Percentiles rank a stretch among this genome's conserved stretches.
Conservation (phyloP, 2,329 filamentous ascomycete genomes). For the Beauveria scarabaeidicola region DNA sequence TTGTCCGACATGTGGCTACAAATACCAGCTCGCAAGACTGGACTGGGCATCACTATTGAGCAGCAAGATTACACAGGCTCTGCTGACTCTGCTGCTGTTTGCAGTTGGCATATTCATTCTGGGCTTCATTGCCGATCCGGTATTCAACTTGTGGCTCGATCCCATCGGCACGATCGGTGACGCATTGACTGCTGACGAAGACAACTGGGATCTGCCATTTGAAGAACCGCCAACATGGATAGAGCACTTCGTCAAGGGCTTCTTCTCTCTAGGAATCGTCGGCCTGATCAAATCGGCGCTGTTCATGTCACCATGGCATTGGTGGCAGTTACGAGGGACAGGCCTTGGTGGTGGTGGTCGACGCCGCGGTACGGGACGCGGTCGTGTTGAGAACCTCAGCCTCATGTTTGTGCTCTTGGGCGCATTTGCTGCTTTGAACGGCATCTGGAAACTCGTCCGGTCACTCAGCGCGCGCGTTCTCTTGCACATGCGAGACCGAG, state of each 20-base stretch:
- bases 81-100: slow-evolving; percentile 65
- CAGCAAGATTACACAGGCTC: slow-evolving; percentile 57
- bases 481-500: slow-evolving; percentile 66
- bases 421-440: slow-evolving; percentile 71
- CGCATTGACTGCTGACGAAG: slow-evolving; percentile 35
- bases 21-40: slow-evolving; percentile 70
- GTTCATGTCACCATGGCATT: slow-evolving; percentile 65
- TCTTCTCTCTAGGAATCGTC: slow-evolving; percentile 80
- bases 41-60: slow-evolving; percentile 63
- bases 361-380: slow-evolving; percentile 59
- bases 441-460: slow-evolving; percentile 74
- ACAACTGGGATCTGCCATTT: slow-evolving; percentile 28
- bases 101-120: slow-evolving; percentile 67
- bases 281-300: slow-evolving; percentile 77
- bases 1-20: slow-evolving; percentile 81
- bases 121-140: slow-evolving; percentile 87
- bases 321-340: slow-evolving; percentile 57
- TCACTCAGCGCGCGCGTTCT: slow-evolving; percentile 64
- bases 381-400: slow-evolving; percentile 69
- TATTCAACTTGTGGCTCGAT: slow-evolving; percentile 82
- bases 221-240: slow-evolving; percentile 56
- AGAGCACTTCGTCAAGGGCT: slow-evolving; percentile 80
- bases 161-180: slow-evolving; percentile 56
- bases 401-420: slow-evolving; percentile 75
- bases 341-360: slow-evolving; percentile 40